Evolutionary conservation across 2,329 filamentous ascomycete genomes (phyloP), one percentile per base, ranked within the genome.

Genomic region (Aspergillus ruber): DNA sequence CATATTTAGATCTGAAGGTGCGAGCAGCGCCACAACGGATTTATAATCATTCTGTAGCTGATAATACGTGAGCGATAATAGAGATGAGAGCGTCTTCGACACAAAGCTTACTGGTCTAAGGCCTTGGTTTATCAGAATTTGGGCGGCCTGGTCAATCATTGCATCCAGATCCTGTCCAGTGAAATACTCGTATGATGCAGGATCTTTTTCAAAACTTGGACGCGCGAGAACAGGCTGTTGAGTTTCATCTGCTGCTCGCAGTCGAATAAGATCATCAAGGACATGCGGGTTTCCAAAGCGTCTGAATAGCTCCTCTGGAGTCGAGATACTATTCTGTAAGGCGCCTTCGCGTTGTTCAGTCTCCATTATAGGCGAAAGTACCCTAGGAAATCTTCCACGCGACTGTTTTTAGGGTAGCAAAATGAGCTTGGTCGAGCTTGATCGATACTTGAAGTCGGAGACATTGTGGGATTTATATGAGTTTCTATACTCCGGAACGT

Each of bases 171-270:
- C 63, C 20, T 59, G 63, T 0, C 69, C 70, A 0, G 66, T 73
- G 52, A 72, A 73, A 50, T 66, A 66, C 21, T 68, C 67, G 49
- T 73, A 74, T 3, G 63, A 60, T 15, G 60, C 53, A 3, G 60
- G 53, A 43, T 58, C 61, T 25, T 68, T 51, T 2, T 63, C 57
- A 3, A 58, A 54, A 25, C 51, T 61, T 0, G 71, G 70, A 53
- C 74, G 70, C 4, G 70, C 71, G 6, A 74, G 60, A 40, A 74
- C 71, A 2, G 69, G 68, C 41, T 56, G 50, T 52, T 74, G 70
- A n/a, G 67, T 52, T 3, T 58, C 48, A 46, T 74, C 70, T 12
- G 58, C 55, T 6, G 63, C 70, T 36, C 70, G 62, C 43, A 67
- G 55, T 2, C 69, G 67, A 46, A 73, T 65, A 42, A 74, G 56